Evolutionary conservation across 495 filamentous ascomycete genomes (phyloP).

Genomic region (Penicillium cinerascens): DNA sequence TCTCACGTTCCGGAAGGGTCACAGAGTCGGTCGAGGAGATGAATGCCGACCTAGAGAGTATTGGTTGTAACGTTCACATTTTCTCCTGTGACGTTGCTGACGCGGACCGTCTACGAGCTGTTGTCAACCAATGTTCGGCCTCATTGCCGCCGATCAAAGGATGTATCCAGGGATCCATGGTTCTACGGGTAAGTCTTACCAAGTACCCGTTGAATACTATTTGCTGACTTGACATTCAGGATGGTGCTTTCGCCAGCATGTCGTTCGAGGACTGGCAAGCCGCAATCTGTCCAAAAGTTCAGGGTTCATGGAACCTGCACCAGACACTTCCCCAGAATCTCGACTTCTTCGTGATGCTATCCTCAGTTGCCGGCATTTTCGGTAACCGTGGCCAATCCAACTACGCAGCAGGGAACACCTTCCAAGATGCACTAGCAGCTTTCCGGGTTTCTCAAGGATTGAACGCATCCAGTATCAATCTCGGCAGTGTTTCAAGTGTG

Average conservation of each 20-base stretch:
- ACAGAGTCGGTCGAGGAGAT: conserved; percentile 10
- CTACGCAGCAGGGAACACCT: conserved; percentile 53
- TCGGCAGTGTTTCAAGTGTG: conserved; percentile 53
- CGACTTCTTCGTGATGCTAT: conserved; percentile 37
- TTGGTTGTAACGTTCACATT: conserved; percentile 18
- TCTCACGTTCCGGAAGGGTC: conserved; percentile 16
- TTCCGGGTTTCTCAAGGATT: conserved; percentile 25
- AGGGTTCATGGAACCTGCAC: conserved; percentile 32
- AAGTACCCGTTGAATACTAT: neutral
- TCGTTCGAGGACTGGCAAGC: conserved; percentile 25
- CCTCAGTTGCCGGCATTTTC: conserved; percentile 35
- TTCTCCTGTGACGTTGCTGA: conserved; percentile 22
- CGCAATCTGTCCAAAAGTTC: conserved; percentile 21
- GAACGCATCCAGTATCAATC: conserved; percentile 44
- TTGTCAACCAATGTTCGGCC: conserved; percentile 5
- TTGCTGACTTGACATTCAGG: conserved; percentile 17
- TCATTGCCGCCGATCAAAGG: conserved; percentile 34
- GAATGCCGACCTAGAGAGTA: conserved; percentile 5
- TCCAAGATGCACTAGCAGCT: conserved; percentile 38
- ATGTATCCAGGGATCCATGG: conserved; percentile 42
- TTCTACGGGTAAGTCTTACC: conserved; percentile 24
- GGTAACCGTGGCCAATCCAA: conserved; percentile 49
- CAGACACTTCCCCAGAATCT: conserved; percentile 15
- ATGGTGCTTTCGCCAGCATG: conserved; percentile 40
- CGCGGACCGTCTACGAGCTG: conserved; percentile 8